Conservation (phyloP, 1,139 yeast genomes). For the Geotrichum fermentans region DNA sequence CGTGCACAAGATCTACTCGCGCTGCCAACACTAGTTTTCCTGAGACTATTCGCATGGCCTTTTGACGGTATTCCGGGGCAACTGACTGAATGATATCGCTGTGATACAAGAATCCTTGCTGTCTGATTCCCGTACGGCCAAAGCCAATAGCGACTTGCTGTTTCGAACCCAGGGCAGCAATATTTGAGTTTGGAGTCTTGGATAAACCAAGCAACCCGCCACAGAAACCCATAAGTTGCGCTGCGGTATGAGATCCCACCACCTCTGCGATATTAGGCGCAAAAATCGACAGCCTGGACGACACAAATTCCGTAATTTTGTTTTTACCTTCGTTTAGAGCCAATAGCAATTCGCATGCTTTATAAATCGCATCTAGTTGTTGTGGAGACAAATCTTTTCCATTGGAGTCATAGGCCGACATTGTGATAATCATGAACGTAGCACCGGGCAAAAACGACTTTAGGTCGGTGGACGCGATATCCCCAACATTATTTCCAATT, state of each 20-base stretch:
- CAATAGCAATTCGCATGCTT: slow-evolving; percentile 48
- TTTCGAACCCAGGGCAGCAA: slow-evolving; percentile 72
- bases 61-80: slow-evolving; percentile 57
- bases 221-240: slow-evolving; percentile 63
- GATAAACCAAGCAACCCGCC: slow-evolving; percentile 73
- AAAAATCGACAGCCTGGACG: slow-evolving; percentile 50
- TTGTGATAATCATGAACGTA: slow-evolving; percentile 63
- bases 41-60: slow-evolving; percentile 73
- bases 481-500: slow-evolving; percentile 49
- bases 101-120: slow-evolving; percentile 52
- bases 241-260: slow-evolving; percentile 68
- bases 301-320: slow-evolving; percentile 51
- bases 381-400: slow-evolving; percentile 36
- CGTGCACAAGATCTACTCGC: slow-evolving; percentile 57
- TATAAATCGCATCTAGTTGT: slow-evolving; percentile 42
- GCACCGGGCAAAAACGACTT: slow-evolving; percentile 51
- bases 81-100: slow-evolving; percentile 39
- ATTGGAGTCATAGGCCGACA: slow-evolving; percentile 57
- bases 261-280: slow-evolving; percentile 81
- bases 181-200: slow-evolving; percentile 73
- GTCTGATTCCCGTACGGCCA: slow-evolving; percentile 47
- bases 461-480: slow-evolving; percentile 33
- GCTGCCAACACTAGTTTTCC: slow-evolving; percentile 83
- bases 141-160: slow-evolving; percentile 46
- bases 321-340: slow-evolving; percentile 45